Conservation (phyloP, 768 basidiomycete genomes). For the Lactarius vividus region DNA sequence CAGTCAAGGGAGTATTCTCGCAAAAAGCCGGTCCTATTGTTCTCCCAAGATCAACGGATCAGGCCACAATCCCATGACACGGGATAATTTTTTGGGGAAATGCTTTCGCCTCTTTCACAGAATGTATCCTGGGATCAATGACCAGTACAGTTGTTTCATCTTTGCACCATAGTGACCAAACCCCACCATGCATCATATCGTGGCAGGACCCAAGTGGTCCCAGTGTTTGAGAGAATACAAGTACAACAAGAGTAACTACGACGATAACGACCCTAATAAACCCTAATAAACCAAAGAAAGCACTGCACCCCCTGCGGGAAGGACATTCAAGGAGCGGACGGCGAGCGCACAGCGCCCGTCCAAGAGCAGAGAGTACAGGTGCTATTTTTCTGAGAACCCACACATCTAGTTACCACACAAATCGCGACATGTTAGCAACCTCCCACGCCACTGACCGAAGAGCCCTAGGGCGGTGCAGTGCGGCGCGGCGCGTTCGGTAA, state of each 20-base stretch:
- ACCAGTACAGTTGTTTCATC: background rate
- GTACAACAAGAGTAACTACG: background rate
- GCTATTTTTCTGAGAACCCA: background rate
- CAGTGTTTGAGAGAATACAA: background rate
- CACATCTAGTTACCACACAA: background rate
- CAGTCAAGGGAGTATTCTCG: too few relatives aligned
- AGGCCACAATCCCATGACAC: too few relatives aligned
- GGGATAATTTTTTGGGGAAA: too few relatives aligned
- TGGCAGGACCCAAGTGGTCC: background rate
- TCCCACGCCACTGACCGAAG: background rate
- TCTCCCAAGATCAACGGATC: background rate
- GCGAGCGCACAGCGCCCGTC: conserved; percentile 19
- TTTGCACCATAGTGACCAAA: background rate
- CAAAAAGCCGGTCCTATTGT: background rate
- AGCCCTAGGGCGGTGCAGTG: background rate
- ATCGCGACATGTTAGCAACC: background rate
- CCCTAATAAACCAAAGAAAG: background rate
- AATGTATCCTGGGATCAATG: too few relatives aligned
- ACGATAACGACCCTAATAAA: background rate
- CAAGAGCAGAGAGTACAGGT: background rate
- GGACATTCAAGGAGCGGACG: conserved; percentile 7
- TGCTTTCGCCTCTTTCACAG: too few relatives aligned
- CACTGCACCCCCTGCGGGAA: background rate
- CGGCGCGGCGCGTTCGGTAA: background rate
- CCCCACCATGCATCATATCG: background rate